A percentile compares a stretch with the other conserved stretches of the same genome.
Conservation (phyloP, 2,329 filamentous ascomycete genomes). For the Phoma herbarum region DNA sequence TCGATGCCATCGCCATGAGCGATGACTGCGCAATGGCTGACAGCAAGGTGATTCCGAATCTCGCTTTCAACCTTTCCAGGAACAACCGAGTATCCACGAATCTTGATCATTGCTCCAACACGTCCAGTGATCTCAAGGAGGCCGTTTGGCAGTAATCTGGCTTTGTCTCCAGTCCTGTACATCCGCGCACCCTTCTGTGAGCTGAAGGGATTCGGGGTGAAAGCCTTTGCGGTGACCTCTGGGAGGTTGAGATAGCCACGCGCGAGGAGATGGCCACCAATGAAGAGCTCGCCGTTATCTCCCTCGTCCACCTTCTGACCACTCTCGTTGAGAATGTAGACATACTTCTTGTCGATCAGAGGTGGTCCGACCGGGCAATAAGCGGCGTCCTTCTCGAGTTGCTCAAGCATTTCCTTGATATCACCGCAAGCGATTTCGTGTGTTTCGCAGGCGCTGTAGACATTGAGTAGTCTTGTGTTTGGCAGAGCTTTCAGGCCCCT, state of each 20-base stretch:
- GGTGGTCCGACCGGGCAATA: slow-evolving; percentile 80
- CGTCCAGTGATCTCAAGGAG: slow-evolving; percentile 78
- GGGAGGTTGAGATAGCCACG: slow-evolving; percentile 82
- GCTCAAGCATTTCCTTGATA: slow-evolving; percentile 70
- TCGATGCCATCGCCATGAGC: slow-evolving; percentile 80
- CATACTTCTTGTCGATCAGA: slow-evolving; percentile 69
- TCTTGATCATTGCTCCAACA: slow-evolving; percentile 82
- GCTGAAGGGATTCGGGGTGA: slow-evolving; percentile 72
- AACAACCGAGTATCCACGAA: slow-evolving; percentile 80
- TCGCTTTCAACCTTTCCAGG: slow-evolving; percentile 79
- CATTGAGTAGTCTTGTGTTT: slow-evolving; percentile 75
- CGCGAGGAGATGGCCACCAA: slow-evolving; percentile 74
- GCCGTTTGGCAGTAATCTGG: slow-evolving; percentile 71
- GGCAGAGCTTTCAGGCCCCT: slow-evolving; percentile 74
- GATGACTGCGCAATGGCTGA: slow-evolving; percentile 75
- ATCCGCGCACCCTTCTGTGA: slow-evolving; percentile 68
- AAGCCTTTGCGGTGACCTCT: slow-evolving; percentile 77
- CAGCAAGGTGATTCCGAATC: slow-evolving; percentile 73
- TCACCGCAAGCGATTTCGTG: slow-evolving; percentile 83
- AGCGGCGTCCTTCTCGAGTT: slow-evolving; percentile 63
- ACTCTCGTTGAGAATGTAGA: slow-evolving; percentile 76
- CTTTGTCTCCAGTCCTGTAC: slow-evolving; percentile 78
- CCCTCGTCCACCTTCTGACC: slow-evolving; percentile 69
- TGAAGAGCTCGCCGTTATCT: slow-evolving; percentile 74
- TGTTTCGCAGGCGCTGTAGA: slow-evolving; percentile 84